phyloP scores from a whole-genome alignment of 176 grass and related monocot species.

The Triticum aestivum region DNA sequence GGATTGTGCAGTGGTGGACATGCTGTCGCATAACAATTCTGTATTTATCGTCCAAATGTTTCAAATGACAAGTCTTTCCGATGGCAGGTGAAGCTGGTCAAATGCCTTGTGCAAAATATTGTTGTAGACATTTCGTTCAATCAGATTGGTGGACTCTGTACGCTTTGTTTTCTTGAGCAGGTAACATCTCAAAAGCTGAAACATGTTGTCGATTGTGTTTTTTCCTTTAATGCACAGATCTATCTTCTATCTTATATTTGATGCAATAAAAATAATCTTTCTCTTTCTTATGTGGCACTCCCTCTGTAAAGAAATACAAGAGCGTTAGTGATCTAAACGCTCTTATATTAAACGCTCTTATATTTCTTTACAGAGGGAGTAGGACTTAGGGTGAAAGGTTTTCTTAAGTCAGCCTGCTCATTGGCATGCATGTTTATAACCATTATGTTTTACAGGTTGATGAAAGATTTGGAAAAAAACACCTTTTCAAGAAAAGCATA shows the following conservation, averaged over 20 bases:
- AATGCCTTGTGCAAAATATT: constrained; percentile 90
- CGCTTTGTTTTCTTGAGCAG: constrained; percentile 94
- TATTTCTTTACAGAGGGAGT: too few relatives aligned
- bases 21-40: not conserved
- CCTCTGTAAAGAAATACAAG: too few relatives aligned
- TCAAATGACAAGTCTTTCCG: constrained; percentile 20
- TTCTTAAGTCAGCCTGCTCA: not conserved
- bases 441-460: constrained; percentile 62
- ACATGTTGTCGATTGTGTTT: not conserved
- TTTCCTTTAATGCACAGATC: constrained; percentile 21
- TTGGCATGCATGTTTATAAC: constrained; percentile 15
- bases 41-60: not conserved
- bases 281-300: not conserved
- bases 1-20: not conserved
- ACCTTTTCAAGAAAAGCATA: constrained; percentile 89
- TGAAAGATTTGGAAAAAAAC: constrained; percentile 58
- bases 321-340: too few relatives aligned
- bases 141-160: constrained; percentile 84
- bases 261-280: not conserved
- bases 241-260: constrained; percentile 2
- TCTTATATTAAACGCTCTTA: too few relatives aligned
- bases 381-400: not conserved
- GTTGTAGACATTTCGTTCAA: constrained; percentile 94
- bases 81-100: constrained; percentile 86
- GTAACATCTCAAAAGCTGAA: constrained; percentile 40